phyloP scores from a whole-genome alignment of 2,329 filamentous ascomycete genomes.

The Ceratocystis cacaofunesta region DNA sequence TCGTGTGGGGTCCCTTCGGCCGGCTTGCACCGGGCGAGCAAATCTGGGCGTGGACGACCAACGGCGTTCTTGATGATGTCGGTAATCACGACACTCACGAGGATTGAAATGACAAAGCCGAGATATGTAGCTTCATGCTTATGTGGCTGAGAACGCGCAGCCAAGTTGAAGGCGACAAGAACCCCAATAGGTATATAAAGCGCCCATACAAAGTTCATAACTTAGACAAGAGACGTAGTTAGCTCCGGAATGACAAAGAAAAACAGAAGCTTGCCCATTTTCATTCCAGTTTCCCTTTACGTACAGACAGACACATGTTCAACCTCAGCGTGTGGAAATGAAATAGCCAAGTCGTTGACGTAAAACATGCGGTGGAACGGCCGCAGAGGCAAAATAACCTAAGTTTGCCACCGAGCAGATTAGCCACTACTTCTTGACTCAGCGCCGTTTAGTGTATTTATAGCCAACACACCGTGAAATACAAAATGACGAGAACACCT shows the following conservation, averaged over 20 bases:
- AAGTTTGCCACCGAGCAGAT: neutral
- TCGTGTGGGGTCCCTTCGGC: conserved; percentile 31
- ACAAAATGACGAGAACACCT: conserved; percentile 50
- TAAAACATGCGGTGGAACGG: conserved; percentile 94
- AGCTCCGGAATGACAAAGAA: neutral
- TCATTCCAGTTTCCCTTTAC: conserved; percentile 22
- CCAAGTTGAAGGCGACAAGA: conserved; percentile 50
- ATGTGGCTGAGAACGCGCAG: conserved; percentile 49
- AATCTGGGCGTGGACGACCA: conserved; percentile 52
- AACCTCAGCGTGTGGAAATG: conserved; percentile 69
- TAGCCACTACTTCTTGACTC: neutral
- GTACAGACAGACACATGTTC: conserved; percentile 70
- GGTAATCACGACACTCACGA: conserved; percentile 69
- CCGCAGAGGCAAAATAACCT: conserved; percentile 44
- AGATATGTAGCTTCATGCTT: conserved; percentile 78
- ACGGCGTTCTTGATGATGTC: conserved; percentile 84
- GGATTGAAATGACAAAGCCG: conserved; percentile 60
- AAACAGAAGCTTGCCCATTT: neutral
- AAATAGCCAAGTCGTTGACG: conserved; percentile 68
- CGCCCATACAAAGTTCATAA: conserved; percentile 67
- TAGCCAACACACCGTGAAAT: conserved; percentile 40
- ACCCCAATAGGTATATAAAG: conserved; percentile 53
- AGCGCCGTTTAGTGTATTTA: neutral
- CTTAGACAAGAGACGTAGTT: conserved; percentile 25
- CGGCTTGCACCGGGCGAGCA: conserved; percentile 67